phyloP scores from a whole-genome alignment of 2,329 filamentous ascomycete genomes.

The Beauveria sp. region DNA sequence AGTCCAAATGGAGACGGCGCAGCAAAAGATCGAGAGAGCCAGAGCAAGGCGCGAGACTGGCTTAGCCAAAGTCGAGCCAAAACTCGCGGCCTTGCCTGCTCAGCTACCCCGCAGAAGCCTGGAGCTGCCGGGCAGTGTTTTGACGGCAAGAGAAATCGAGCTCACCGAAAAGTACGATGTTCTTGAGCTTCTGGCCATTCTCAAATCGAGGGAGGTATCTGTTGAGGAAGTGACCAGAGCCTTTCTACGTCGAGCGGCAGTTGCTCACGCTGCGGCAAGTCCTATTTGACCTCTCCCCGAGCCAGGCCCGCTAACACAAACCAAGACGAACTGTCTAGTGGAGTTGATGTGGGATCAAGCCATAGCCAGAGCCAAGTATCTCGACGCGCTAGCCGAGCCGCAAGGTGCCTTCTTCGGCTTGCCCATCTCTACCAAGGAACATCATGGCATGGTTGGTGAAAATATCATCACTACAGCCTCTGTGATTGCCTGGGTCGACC shows the following conservation, averaged over 20 bases:
- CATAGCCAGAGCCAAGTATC: conserved; percentile 24
- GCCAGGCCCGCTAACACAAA: neutral
- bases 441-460: conserved; percentile 27
- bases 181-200: conserved; percentile 15
- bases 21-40: conserved; percentile 11
- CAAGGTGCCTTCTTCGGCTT: conserved; percentile 27
- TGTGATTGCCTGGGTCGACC: conserved; percentile 24
- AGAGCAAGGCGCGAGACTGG: conserved; percentile 12
- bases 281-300: too few species aligned
- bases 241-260: conserved; percentile 10
- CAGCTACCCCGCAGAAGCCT: conserved; percentile 17
- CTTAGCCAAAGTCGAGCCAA: conserved; percentile 14
- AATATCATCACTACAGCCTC: conserved; percentile 23
- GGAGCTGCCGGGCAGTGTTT: conserved; percentile 15
- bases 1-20: conserved; percentile 1
- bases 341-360: conserved; percentile 29
- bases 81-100: conserved; percentile 11
- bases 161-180: conserved; percentile 23
- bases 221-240: conserved; percentile 11
- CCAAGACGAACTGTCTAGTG: conserved; percentile 26
- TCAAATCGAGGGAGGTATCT: neutral
- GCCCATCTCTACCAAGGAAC: conserved; percentile 28
- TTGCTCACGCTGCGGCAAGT: conserved; percentile 12
- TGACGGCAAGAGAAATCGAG: conserved; percentile 21
- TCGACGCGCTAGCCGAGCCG: conserved; percentile 26